Evolutionary conservation across 495 filamentous ascomycete species (phyloP), one percentile per base, ranked within the genome.

Genomic region (Parathielavia hyrcaniae): DNA sequence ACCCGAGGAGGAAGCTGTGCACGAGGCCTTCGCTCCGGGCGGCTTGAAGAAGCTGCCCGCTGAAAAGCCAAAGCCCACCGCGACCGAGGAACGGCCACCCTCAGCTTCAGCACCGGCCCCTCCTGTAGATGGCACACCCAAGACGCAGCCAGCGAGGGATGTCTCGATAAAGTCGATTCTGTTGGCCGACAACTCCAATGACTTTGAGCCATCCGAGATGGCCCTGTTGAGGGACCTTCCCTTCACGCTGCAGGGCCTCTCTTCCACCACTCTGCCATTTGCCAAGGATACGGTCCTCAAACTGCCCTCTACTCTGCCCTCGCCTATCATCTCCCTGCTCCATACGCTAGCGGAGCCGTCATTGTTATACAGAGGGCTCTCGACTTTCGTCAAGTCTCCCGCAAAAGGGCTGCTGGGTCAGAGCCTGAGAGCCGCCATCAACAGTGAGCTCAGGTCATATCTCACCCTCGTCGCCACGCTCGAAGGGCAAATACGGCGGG

Each of bases 291-390:
- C 81, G 13, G 81, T 77, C 16, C 70, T 92, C 52, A 85, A 86
- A 57, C 70, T 99, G 46, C 95, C 95, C 4, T 61, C 82, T 2
- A 86, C 83, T 5, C 75, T 97, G 16, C 90, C 95, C 5, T 74
- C 89, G 6, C 92, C 95, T 5, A 80, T 97, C 16, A 81, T 96
- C 14, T 92, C 89, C 13, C 77, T 99, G 13, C 76, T 99, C 16
- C 87, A 99, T 67, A 87, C 88, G 0, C 75, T 99, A 13, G 91
- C 92, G 1, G 95, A 99, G 66, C 95, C 95, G 12, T 95, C 91
- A 22, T 76, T 99, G 9, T 77, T 99, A 30, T 97, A 96, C 66
- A 81, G 86, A 59, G 83, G 83, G 3, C 77, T 99, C 6, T 79
- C 86, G 19, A 73, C 79, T 20, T 99, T 96, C 73, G 86, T 92